phyloP scores from a whole-genome alignment of 768 basidiomycete genomes.

The Termitomyces sp. region DNA sequence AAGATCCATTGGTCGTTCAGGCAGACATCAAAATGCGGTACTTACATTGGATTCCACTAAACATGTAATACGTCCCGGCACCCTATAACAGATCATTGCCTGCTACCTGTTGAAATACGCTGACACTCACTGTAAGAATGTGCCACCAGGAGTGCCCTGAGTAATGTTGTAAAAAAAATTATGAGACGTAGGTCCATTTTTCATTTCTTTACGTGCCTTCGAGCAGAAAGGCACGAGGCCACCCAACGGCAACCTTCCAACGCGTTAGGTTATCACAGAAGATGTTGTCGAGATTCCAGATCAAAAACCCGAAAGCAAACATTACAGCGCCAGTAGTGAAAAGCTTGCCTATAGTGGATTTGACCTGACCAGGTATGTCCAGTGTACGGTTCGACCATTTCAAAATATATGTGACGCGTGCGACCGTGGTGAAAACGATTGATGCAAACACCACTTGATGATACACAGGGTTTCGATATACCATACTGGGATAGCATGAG shows the following conservation, averaged over 20 bases:
- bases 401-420: conserved; percentile 51
- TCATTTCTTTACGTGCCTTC: conserved; percentile 37
- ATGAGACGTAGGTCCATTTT: background rate
- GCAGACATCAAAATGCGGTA: conserved; percentile 1
- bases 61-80: conserved; percentile 47
- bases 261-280: conserved; percentile 57
- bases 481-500: conserved; percentile 34
- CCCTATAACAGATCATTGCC: conserved; percentile 26
- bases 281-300: conserved; percentile 82
- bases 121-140: conserved; percentile 47
- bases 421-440: conserved; percentile 43
- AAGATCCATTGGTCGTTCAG: conserved; percentile 1
- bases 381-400: conserved; percentile 32
- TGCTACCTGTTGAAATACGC: background rate
- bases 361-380: conserved; percentile 38
- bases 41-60: conserved; percentile 48
- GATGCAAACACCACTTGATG: conserved; percentile 71
- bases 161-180: background rate
- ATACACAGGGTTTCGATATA: conserved; percentile 73
- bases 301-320: conserved; percentile 61
- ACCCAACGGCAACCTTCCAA: conserved; percentile 53
- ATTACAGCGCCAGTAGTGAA: conserved; percentile 49
- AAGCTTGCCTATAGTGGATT: conserved; percentile 33
- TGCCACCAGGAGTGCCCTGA: conserved; percentile 76
- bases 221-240: conserved; percentile 62